Evolutionary conservation across 2,329 filamentous ascomycete species (phyloP).

Genomic region (Metarhizium humberi): DNA sequence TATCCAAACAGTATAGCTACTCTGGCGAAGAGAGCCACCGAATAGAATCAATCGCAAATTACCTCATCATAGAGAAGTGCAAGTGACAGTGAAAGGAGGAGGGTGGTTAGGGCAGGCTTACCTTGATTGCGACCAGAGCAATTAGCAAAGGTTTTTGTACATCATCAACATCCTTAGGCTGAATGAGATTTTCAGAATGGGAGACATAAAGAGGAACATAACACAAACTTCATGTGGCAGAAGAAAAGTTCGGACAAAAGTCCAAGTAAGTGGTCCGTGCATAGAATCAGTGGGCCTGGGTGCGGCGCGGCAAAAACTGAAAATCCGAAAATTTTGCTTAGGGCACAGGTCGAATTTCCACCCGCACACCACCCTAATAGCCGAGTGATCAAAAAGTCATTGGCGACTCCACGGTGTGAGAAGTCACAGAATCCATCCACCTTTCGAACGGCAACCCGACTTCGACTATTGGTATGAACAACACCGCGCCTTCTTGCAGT

Average conservation of each 20-base stretch:
- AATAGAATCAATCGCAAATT: constrained; percentile 97
- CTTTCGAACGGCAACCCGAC: constrained; percentile 26
- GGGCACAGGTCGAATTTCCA: constrained; percentile 31
- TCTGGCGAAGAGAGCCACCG: constrained; percentile 86
- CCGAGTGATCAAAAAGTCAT: constrained; percentile 32
- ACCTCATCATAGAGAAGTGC: constrained; percentile 62
- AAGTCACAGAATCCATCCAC: constrained; percentile 27
- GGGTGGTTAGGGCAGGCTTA: constrained; percentile 3
- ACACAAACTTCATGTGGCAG: neutral
- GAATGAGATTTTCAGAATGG: neutral
- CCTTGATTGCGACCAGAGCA: neutral
- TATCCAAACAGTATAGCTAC: constrained; percentile 66
- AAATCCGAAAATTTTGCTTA: constrained; percentile 27
- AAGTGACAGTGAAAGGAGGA: constrained; percentile 1
- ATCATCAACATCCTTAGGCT: neutral
- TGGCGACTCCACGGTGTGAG: constrained; percentile 27
- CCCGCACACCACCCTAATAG: constrained; percentile 29
- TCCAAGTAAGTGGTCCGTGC: constrained; percentile 1
- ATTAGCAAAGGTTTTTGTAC: neutral
- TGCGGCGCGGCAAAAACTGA: constrained; percentile 16
- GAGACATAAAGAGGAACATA: neutral
- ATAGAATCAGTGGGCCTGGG: neutral
- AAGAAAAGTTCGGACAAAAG: neutral
- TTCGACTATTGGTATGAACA: constrained; percentile 30
- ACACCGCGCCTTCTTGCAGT: constrained; percentile 8